Evolutionary conservation across 2,329 filamentous ascomycete species (phyloP), one percentile per base, ranked within the genome.

Genomic region (Paecilomyces formosus): DNA sequence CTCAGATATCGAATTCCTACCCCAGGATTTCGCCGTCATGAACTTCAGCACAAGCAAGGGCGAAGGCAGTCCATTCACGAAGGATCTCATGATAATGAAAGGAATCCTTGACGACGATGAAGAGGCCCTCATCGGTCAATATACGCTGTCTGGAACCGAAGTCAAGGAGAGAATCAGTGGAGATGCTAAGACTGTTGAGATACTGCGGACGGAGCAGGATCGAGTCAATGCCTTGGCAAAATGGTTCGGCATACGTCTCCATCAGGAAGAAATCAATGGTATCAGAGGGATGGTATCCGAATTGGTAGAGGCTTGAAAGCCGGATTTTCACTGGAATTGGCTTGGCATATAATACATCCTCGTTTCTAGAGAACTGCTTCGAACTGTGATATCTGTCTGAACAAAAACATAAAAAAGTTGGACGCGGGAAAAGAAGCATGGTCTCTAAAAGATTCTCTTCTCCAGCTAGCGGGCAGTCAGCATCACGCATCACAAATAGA

Each of bases 1-100:
- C 69, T 80, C 81, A 1, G 84, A 88, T 60, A 75, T 81, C 15
- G 86, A 89, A 70, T 89, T 88, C 69, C 68, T 84, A 33, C 80
- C 79, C 3, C 70, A 75, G 51, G 87, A 89, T 70, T 89, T 85
- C 65, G 79, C 78, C 35, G 75, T 86, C 5, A 78, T 87, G 76
- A 88, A 83, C 69, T 82, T 76, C 64, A 81, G 68, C 53, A 83
- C 82, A 1, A 84, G 81, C 62, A 78, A 77, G 52, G 75, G 72
- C 57, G 70, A 74, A 22, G 68, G 70, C 30, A 82, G 77, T 58
- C 82, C 79, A 68, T 87, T 88, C 68, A 82, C 80, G 11, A 73
- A 77, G 57, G 78, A 68, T 2, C 70, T 87, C 35, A 68, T 87
- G 21, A 79, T 82, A 58, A 75, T 79, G 56, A 81, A 76, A 68